Conservation (phyloP, 139 green algal genomes). For the Gonium pectorale region DNA sequence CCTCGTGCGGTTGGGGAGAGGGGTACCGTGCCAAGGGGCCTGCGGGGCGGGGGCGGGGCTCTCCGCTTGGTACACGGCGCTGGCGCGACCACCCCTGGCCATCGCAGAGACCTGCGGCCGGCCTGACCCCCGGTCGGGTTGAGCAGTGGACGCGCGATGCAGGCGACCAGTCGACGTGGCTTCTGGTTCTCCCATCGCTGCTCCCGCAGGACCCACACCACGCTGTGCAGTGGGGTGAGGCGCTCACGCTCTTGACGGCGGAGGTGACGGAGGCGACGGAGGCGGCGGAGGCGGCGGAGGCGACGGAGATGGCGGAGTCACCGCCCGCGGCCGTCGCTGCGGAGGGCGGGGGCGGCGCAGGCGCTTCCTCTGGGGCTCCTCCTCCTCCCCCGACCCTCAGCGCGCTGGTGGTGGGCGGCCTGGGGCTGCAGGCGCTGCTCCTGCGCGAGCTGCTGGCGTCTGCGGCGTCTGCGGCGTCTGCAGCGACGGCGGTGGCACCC, state of each 20-base stretch:
- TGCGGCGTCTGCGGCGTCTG: neutral
- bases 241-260: neutral
- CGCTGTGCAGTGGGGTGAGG: neutral
- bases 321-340: neutral
- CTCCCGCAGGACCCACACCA: neutral
- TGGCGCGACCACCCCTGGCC: neutral
- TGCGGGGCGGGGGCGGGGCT: no score
- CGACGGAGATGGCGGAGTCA: neutral
- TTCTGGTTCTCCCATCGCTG: neutral
- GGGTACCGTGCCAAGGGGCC: no score
- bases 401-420: neutral
- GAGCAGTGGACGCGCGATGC: neutral
- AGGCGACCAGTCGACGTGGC: neutral
- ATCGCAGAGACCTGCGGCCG: neutral
- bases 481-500: neutral
- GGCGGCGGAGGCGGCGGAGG: neutral
- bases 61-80: neutral
- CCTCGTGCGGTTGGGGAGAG: no score
- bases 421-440: constrained; percentile 7
- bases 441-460: neutral
- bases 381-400: neutral
- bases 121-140: neutral
- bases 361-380: no score
- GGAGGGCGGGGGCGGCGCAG: neutral
- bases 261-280: neutral